Conservation (phyloP, 1,139 yeast species). For the Debaryomyces fabryi region DNA sequence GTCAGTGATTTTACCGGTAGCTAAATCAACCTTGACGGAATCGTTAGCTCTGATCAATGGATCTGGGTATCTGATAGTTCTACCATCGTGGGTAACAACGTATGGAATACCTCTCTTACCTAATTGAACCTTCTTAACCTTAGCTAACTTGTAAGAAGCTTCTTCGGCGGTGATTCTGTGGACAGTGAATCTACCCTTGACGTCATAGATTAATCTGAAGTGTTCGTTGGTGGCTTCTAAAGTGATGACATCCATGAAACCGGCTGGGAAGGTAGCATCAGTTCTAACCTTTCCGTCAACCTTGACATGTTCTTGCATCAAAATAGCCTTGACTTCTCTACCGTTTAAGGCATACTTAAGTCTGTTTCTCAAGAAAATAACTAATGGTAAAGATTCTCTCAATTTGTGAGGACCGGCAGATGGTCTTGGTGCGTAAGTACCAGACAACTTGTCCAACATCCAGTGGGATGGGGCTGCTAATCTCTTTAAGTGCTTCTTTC, state of each 20-base stretch:
- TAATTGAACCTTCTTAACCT: constrained; percentile 92
- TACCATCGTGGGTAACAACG: constrained; percentile 97
- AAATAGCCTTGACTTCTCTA: constrained; percentile 96
- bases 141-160: constrained; percentile 93
- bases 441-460: constrained; percentile 99
- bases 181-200: constrained; percentile 96
- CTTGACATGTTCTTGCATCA: constrained; percentile 97
- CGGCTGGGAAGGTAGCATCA: constrained; percentile 95
- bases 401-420: constrained; percentile 98
- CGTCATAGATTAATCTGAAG: constrained; percentile 96
- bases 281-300: constrained; percentile 92
- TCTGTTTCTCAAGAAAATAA: constrained; percentile 97
- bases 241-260: constrained; percentile 95
- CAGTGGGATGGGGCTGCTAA: constrained; percentile 99
- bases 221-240: constrained; percentile 95
- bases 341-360: constrained; percentile 98
- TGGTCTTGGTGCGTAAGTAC: constrained; percentile 98
- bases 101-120: constrained; percentile 96
- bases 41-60: constrained; percentile 92
- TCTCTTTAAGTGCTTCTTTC: constrained; percentile 97
- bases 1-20: constrained; percentile 86
- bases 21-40: constrained; percentile 91
- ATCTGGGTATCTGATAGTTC: constrained; percentile 98
- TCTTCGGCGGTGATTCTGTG: constrained; percentile 98
- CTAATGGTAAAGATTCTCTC: constrained; percentile 95